Conservation (phyloP, 768 basidiomycete species). For the Boletus speciosus region DNA sequence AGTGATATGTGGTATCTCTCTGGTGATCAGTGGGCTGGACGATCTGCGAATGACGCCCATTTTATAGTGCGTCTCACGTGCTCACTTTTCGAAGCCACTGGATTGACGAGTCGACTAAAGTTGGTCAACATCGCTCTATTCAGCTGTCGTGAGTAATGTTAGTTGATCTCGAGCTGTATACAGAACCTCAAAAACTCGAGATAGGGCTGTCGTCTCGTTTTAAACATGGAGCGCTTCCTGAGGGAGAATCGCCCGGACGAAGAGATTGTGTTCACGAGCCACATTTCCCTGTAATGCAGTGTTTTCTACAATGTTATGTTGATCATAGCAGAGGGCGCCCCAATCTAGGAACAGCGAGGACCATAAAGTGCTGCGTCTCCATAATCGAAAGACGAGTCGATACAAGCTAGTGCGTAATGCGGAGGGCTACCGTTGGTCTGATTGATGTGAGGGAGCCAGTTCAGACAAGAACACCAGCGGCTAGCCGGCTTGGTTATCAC, state of each 20-base stretch:
- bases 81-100: background rate
- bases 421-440: too few relatives aligned
- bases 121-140: constrained; percentile 14
- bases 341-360: too few relatives aligned
- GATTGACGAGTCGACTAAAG: constrained; percentile 7
- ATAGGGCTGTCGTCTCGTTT: constrained; percentile 23
- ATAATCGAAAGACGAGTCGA: too few relatives aligned
- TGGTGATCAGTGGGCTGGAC: background rate
- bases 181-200: background rate
- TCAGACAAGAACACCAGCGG: background rate
- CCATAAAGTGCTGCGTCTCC: too few relatives aligned
- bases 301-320: background rate
- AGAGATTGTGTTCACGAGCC: constrained; percentile 9
- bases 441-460: background rate
- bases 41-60: background rate
- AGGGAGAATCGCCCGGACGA: background rate
- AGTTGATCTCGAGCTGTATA: background rate
- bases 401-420: too few relatives aligned
- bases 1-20: constrained; percentile 2
- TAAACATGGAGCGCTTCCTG: constrained; percentile 22
- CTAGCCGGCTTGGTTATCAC: background rate
- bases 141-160: constrained; percentile 15
- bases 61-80: constrained; percentile 3
- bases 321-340: too few relatives aligned
- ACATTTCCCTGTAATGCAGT: background rate